These are phyloP conservation scores for Paspalum notatum DNA, from an alignment of 176 grass and related monocot genomes.

Conservation along the genomic window DNA sequence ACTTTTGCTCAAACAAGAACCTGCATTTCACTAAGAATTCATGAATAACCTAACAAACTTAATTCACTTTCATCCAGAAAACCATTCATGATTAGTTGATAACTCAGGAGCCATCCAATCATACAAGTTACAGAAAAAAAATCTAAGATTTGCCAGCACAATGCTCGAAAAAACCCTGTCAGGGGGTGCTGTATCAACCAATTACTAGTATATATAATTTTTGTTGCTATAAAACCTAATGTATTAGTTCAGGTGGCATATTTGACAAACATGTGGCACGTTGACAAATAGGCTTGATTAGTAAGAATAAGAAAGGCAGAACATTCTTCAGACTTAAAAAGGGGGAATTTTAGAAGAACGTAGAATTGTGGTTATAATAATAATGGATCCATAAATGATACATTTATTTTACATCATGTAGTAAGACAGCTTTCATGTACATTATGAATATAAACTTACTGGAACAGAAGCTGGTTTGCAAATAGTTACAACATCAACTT, in stretches of 20 bases:
- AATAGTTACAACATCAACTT: constrained; percentile 84
- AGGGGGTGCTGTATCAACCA: not conserved
- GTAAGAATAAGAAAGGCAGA: not conserved
- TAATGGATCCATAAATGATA: constrained; percentile 2
- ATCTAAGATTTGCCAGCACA: constrained; percentile 9
- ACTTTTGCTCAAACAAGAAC: constrained; percentile 6
- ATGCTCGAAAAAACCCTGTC: not conserved
- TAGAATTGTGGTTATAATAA: constrained; percentile 14
- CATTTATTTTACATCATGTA: not conserved
- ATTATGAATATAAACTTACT: constrained; percentile 52
- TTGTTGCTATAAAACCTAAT: constrained; percentile 8
- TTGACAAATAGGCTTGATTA: not conserved
- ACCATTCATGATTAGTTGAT: not conserved
- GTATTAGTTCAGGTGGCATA: constrained; percentile 14
- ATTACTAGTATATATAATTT: constrained; percentile 20
- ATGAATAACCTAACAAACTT: not conserved
- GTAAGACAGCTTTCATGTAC: constrained; percentile 2
- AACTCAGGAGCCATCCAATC: not conserved
- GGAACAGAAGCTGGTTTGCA: constrained; percentile 94
- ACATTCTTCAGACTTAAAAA: constrained; percentile 5
- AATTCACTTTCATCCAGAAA: not conserved
- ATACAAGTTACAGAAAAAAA: not conserved
- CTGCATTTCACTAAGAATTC: not conserved
- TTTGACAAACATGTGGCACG: not conserved
- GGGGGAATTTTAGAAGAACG: not conserved